Base-by-base conservation (phyloP, 2,329 filamentous ascomycete genomes). In the Colletotrichum melonis region DNA sequence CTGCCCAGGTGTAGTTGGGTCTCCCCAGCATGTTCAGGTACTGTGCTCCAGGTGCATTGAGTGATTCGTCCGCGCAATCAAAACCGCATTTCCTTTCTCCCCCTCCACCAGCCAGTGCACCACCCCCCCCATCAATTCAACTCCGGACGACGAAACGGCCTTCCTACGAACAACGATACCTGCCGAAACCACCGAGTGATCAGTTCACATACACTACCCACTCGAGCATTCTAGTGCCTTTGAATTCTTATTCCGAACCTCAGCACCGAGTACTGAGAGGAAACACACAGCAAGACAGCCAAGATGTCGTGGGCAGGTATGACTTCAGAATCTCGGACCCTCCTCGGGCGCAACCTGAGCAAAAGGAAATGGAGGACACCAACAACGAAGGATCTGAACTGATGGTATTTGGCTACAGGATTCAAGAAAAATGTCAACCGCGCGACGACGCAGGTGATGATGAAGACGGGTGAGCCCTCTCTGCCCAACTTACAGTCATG, bases 361-460 rank as follows among this genome's bases (percentile, higher is more conserved):
- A 8, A 22, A 8, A 22, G 14, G 11, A 11, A 24, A 5, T 24
- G 3, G 4, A 30, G 35, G 9, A 26, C 7, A 24, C 12, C 56
- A 54, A 11, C 7, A 9, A n/a, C 14, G 7, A 22, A 24, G 52
- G 57, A 46, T 4, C 57, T 24, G 35, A 42, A 19, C 72, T 72
- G 72, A 67, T 58, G 65, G 54, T 7, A 54, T 11, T 9, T 60
- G 46, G 70, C 42, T 56, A 76, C 76, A 86, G 85, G 85, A 76
- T 86, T 86, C 80, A 86, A 97, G 88, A 98, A 97, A 85, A 97
- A 97, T 92, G 95, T 98, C 88, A 96, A 97, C 88, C 95, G 97
- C 87, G 96, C 96, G 80, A 98, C 96, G 85, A 99, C 97, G 86
- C 95, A 98, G 92, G 96, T 98, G 75, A 98, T 99, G 95, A 98